These are phyloP conservation scores for Diutina siamensis DNA, from an alignment of 1,139 yeast species.

Conservation along the genomic window DNA sequence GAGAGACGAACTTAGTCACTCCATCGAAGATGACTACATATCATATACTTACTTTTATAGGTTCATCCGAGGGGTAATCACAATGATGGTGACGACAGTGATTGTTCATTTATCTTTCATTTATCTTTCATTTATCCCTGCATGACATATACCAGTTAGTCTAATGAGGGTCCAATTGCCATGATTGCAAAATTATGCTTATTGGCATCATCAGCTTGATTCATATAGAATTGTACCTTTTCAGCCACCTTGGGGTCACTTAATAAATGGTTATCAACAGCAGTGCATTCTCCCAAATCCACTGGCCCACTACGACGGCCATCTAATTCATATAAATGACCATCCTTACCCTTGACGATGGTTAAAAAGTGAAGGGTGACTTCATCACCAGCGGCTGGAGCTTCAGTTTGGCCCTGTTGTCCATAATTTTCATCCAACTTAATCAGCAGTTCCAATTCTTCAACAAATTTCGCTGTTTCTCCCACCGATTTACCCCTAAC, in stretches of 20 bases:
- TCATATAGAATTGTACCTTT: constrained; percentile 57
- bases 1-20: too few species aligned
- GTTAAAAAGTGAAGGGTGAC: constrained; percentile 72
- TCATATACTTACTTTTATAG: too few species aligned
- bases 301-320: constrained; percentile 79
- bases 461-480: constrained; percentile 38
- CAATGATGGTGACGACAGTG: too few species aligned
- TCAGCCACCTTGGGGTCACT: constrained; percentile 37
- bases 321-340: constrained; percentile 72
- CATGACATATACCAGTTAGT: too few species aligned
- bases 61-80: too few species aligned
- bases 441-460: constrained; percentile 35
- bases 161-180: constrained; percentile 47
- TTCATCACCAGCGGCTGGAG: constrained; percentile 59
- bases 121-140: too few species aligned
- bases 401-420: constrained; percentile 62
- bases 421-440: constrained; percentile 50
- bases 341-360: constrained; percentile 46
- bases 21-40: too few species aligned
- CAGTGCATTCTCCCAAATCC: constrained; percentile 38
- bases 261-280: constrained; percentile 34
- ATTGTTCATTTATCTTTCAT: too few species aligned
- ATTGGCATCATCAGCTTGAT: constrained; percentile 46
- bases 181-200: constrained; percentile 54
- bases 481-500: constrained; percentile 15